Evolutionary conservation across 2,329 filamentous ascomycete species (phyloP).

Genomic region (Fusarium verrucosum): DNA sequence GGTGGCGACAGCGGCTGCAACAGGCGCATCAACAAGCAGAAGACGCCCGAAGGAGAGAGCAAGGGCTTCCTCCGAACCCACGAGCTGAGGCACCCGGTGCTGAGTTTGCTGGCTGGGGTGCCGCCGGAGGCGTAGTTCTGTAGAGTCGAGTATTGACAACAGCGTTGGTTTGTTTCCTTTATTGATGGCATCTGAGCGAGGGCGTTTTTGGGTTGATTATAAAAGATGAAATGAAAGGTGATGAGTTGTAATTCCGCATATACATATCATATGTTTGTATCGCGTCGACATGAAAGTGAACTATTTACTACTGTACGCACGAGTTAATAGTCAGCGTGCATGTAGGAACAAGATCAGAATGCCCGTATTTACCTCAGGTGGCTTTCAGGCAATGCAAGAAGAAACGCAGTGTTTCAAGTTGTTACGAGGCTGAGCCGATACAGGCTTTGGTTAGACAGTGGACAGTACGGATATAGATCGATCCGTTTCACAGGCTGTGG

Average conservation of each 20-base stretch:
- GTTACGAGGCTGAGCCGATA: constrained; percentile 24
- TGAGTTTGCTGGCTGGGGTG: constrained; percentile 52
- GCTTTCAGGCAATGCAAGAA: constrained; percentile 18
- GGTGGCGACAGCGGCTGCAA: constrained; percentile 79
- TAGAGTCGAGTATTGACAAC: constrained; percentile 33
- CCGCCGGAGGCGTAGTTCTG: constrained; percentile 50
- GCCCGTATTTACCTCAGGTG: neutral
- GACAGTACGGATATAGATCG: neutral
- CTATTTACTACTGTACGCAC: neutral
- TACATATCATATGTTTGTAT: neutral
- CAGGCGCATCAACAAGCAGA: constrained; percentile 58
- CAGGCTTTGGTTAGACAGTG: neutral
- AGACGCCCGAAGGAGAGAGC: constrained; percentile 47
- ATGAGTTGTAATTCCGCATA: neutral
- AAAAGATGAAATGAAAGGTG: constrained; percentile 1
- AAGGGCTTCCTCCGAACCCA: constrained; percentile 44
- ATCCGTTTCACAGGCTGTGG: neutral
- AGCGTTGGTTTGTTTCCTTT: constrained; percentile 33
- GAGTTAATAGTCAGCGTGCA: neutral
- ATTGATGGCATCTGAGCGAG: constrained; percentile 43
- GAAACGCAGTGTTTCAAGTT: constrained; percentile 22
- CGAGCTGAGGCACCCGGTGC: constrained; percentile 38
- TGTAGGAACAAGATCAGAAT: neutral
- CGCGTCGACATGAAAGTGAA: neutral
- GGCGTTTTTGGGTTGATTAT: constrained; percentile 43